phyloP scores from a whole-genome alignment of 2,329 filamentous ascomycete species.

The Sporothrix variecibatus region DNA sequence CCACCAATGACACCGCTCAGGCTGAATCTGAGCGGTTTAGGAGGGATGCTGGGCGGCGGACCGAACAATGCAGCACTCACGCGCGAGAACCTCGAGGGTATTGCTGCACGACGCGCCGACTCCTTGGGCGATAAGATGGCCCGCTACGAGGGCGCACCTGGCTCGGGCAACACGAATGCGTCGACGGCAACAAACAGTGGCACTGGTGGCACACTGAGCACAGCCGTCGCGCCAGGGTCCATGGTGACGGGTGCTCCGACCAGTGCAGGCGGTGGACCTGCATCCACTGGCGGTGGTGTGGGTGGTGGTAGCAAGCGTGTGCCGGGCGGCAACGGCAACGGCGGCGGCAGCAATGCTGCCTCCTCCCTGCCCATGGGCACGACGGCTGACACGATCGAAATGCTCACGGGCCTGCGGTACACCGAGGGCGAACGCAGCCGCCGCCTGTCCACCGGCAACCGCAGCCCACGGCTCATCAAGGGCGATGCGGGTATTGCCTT shows the following conservation, averaged over 20 bases:
- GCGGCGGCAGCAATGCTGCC: not conserved
- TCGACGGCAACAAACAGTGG: not conserved
- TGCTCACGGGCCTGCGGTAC: conserved; percentile 86
- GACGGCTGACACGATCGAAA: conserved; percentile 86
- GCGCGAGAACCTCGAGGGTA: conserved; percentile 76
- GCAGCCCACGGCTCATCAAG: conserved; percentile 76
- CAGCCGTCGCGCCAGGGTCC: not conserved
- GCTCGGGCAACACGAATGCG: not conserved
- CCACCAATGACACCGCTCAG: conserved; percentile 16
- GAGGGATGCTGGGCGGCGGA: conserved; percentile 37
- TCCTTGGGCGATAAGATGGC: conserved; percentile 84
- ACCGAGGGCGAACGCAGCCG: conserved; percentile 84
- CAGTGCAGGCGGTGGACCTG: not conserved
- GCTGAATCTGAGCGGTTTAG: not conserved
- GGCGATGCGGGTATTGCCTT: conserved; percentile 87
- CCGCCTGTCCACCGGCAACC: conserved; percentile 83
- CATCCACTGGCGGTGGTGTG: not conserved
- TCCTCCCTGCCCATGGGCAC: conserved; percentile 42
- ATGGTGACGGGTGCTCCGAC: not conserved
- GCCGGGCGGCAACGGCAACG: not conserved
- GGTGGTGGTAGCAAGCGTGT: not conserved
- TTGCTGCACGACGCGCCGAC: conserved; percentile 66
- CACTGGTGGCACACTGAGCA: not conserved
- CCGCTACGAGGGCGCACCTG: conserved; percentile 64
- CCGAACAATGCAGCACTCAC: conserved; percentile 67